Evolutionary conservation across 306 rosid species (phyloP).

Genomic region (Hippophae rhamnoides): DNA sequence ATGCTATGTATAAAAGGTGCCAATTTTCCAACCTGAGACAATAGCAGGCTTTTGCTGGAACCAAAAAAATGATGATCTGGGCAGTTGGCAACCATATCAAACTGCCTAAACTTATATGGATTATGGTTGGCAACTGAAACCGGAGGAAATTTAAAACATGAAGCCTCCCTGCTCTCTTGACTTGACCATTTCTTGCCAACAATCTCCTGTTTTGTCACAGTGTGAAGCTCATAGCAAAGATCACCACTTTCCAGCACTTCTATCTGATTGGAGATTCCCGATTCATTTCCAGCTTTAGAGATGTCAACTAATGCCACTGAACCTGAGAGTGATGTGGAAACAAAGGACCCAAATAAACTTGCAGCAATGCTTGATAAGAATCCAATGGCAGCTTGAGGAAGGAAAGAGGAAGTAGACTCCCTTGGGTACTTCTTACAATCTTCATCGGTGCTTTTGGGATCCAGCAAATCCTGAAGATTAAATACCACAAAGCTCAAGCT

Average conservation of each 20-base stretch:
- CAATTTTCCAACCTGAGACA: conserved; percentile 60
- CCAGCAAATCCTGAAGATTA: conserved; percentile 38
- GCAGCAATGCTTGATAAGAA: conserved; percentile 50
- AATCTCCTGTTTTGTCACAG: conserved; percentile 20
- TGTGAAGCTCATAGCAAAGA: conserved; percentile 28
- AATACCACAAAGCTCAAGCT: too few species aligned
- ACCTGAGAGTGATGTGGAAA: conserved; percentile 32
- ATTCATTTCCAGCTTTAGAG: conserved; percentile 40
- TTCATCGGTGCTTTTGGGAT: conserved; percentile 22
- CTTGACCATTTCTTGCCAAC: conserved; percentile 23
- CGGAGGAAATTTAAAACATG: conserved; percentile 22
- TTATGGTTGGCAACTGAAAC: conserved; percentile 22
- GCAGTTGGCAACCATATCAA: conserved; percentile 60
- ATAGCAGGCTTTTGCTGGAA: conserved; percentile 36
- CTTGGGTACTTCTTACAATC: conserved; percentile 31
- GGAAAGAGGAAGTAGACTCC: conserved; percentile 47
- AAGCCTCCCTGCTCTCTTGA: conserved; percentile 20
- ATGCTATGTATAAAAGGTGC: background rate
- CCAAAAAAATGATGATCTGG: conserved; percentile 66
- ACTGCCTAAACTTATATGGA: conserved; percentile 46
- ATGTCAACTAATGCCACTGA: conserved; percentile 34
- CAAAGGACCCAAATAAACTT: conserved; percentile 49
- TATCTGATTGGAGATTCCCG: conserved; percentile 32
- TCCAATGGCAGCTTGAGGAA: conserved; percentile 68
- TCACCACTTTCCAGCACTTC: conserved; percentile 32